Evolutionary conservation across 495 filamentous ascomycete species (phyloP), one percentile per base, ranked within the genome.

Genomic region (Bathelium albidoporum): DNA sequence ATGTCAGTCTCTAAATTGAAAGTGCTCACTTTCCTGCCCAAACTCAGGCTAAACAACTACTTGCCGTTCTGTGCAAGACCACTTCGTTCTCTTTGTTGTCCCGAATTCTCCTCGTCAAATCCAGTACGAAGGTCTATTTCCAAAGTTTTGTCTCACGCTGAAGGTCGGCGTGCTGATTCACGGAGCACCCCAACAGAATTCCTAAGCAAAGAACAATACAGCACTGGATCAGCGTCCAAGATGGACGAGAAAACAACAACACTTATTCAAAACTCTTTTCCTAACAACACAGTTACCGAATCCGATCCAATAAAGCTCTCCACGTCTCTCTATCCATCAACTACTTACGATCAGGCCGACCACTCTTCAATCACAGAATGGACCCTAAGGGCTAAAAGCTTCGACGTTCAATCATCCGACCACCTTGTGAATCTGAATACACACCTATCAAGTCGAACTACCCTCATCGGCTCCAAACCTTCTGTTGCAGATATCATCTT

Each of bases 401-500:
- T 87, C 68, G 77, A 81, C 49, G 80, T 88, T 29, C 83, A 87
- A 72, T 62, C 74, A 10, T 73, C 74, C 68, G 69, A 76, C 71
- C 71, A 75, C 36, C 82, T 97, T 59, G 80, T 83, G 52, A 81
- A 85, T 36, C 81, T 98, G 63, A 96, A 97, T 77, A 80, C 83
- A 60, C 89, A 95, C 76, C 85, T 98, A 49, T 86, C 90, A 31
- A 88, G 86, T 61, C 89, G 91, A 64, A 94, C 91, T 62, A 97
- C 93, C 18, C 78, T 96, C 55, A 85, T 97, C 16, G 93, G 93
- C 65, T 82, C 83, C 73, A 97, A 96, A 79, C 89, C 92, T 55
- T 94, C 89, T 61, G 83, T 91, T 71, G 94, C 92, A 61, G 94
- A 98, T 71, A 77, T 95, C 59, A 89, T 89, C 62, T 80, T 92